phyloP scores from a whole-genome alignment of 2,329 filamentous ascomycete genomes.

The Claviceps humidiphila region DNA sequence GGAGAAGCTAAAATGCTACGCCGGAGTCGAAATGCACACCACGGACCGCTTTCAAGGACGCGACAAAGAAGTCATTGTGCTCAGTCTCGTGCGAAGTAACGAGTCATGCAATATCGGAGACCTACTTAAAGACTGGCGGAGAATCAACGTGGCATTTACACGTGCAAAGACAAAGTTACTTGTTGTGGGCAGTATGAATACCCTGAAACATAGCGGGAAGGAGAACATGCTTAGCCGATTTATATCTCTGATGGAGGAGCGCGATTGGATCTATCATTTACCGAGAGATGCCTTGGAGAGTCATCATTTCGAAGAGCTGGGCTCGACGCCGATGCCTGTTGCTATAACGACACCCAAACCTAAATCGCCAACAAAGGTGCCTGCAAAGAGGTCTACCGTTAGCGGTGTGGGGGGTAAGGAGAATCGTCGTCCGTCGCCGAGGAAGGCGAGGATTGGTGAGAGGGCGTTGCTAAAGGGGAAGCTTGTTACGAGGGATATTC shows the following conservation, averaged over 20 bases:
- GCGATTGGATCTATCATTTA: conserved; percentile 70
- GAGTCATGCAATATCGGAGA: conserved; percentile 75
- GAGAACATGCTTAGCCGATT: conserved; percentile 69
- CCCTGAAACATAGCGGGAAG: conserved; percentile 57
- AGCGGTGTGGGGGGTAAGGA: conserved; percentile 25
- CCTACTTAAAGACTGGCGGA: conserved; percentile 75
- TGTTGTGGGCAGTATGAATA: conserved; percentile 70
- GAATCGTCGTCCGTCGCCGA: conserved; percentile 36
- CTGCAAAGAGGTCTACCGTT: conserved; percentile 15
- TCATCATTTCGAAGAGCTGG: conserved; percentile 52
- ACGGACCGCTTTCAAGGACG: conserved; percentile 94
- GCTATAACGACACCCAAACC: conserved; percentile 8
- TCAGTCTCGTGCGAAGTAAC: conserved; percentile 82
- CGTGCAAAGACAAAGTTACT: conserved; percentile 84
- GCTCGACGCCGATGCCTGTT: conserved; percentile 27
- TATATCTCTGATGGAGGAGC: conserved; percentile 61
- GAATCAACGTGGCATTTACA: conserved; percentile 93
- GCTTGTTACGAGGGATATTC: conserved; percentile 60
- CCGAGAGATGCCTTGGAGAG: conserved; percentile 47
- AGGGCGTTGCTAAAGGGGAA: conserved; percentile 51
- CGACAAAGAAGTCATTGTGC: conserved; percentile 84
- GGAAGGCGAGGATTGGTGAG: conserved; percentile 43
- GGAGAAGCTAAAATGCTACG: conserved; percentile 47
- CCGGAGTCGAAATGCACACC: conserved; percentile 82
- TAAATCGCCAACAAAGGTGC: conserved; percentile 9